A percentile compares a stretch with the other conserved stretches of the same genome.
Conservation (phyloP, 345 rosid species). For the Brassica carinata region DNA sequence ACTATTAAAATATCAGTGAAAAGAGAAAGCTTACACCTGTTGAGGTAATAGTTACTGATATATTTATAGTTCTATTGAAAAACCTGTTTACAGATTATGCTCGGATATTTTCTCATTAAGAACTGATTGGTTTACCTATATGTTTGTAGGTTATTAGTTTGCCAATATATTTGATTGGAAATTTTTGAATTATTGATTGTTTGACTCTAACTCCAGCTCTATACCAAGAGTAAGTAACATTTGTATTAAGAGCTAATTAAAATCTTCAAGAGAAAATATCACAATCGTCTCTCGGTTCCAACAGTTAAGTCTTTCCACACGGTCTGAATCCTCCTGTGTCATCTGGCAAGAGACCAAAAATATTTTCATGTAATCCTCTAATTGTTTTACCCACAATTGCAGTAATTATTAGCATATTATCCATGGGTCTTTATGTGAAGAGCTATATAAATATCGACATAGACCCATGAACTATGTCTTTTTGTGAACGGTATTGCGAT, state of each 20-base stretch:
- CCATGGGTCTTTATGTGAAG: no score
- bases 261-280: not conserved
- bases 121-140: not conserved
- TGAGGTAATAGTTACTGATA: no score
- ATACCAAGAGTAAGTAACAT: not conserved
- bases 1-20: no score
- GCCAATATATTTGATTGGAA: not conserved
- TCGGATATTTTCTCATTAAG: not conserved
- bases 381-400: no score
- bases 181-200: not conserved
- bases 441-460: no score
- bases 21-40: no score
- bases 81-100: not conserved
- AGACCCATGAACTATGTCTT: no score
- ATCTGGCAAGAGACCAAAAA: not conserved
- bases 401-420: no score
- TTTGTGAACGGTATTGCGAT: no score
- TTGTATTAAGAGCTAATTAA: not conserved
- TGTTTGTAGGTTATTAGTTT: not conserved
- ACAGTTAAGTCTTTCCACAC: no score
- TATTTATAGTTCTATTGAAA: not conserved
- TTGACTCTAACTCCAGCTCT: not conserved
- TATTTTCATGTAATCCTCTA: no score
- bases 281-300: not conserved
- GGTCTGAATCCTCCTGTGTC: not conserved